Evolutionary conservation across 2,329 filamentous ascomycete species (phyloP), one percentile per base, ranked within the genome.

Genomic region (Calonectria pauciramosa): DNA sequence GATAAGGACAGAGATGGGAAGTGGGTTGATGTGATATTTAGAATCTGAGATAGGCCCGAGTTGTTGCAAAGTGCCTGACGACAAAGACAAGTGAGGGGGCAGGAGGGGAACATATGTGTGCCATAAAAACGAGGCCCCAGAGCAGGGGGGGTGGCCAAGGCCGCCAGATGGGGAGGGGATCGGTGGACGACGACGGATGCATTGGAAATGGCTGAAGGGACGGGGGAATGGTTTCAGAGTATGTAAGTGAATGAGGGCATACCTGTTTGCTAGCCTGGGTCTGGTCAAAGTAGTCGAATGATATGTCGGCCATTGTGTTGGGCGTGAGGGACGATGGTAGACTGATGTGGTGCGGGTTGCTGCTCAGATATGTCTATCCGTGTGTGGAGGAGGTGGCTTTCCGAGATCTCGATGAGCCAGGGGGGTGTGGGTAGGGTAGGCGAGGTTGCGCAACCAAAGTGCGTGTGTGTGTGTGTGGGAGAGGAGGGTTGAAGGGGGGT

Each of bases 281-380:
- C 49, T 80, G 76, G 51, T 80, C 79, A 81, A 79, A 81, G 72
- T 81, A 81, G 70, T 81, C 79, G 77, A 81, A 81, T 71, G 79
- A 78, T 81, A 81, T 71, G 52, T 81, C 78, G 71, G 79, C 77
- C 79, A 81, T 81, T 76, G 72, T 67, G 71, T 81, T 63, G 38
- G 71, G 34, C 54, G 67, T 52, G 60, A 73, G 49, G 34, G 71
- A 76, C 73, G 76, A 75, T 71, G 71, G 30, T 79, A 77, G 78
- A 77, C 68, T 79, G 70, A 75, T 74, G 73, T 70, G 72, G 74
- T 75, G 75, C 63, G 73, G 65, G 68, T 69, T 65, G 75, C 70
- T 76, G 72, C 66, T 76, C 44, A 75, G 73, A 74, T 79, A 77
- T 76, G 68, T 68, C 44, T 68, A 65, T 47, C n/a, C 44, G n/a